phyloP scores from a whole-genome alignment of 129 eudicot species.

The Solidago caesia region DNA sequence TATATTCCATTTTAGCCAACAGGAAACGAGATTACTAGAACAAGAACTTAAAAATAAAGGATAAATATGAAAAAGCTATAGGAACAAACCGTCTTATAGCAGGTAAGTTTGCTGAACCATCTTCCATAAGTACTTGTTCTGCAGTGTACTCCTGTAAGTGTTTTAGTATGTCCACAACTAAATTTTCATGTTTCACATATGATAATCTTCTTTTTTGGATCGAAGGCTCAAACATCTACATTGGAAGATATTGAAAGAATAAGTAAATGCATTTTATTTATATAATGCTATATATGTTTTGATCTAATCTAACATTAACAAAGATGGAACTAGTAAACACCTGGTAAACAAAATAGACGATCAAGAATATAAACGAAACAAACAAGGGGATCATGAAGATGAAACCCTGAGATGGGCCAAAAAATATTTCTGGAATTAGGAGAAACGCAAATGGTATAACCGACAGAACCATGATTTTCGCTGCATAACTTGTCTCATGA shows the following conservation, averaged over 20 bases:
- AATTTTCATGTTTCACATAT: constrained; percentile 64
- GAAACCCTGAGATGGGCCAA: constrained; percentile 30
- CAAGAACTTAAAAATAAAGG: neutral
- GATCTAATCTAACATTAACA: neutral
- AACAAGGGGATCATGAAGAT: constrained; percentile 37
- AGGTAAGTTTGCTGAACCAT: constrained; percentile 52
- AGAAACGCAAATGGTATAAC: constrained; percentile 64
- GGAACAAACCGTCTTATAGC: constrained; percentile 46
- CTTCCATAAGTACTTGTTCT: constrained; percentile 49
- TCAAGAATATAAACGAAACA: constrained; percentile 47
- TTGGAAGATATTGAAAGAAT: neutral
- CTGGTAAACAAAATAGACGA: constrained; percentile 66
- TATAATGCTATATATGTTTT: neutral
- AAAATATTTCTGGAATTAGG: constrained; percentile 44
- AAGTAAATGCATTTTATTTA: neutral
- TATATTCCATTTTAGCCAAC: neutral
- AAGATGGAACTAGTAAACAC: constrained; percentile 32
- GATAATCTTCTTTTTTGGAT: constrained; percentile 58
- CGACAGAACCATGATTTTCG: constrained; percentile 69
- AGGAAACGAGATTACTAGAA: neutral
- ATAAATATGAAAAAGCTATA: neutral
- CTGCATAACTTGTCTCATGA: constrained; percentile 47
- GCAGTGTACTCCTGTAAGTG: constrained; percentile 50
- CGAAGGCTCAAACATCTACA: constrained; percentile 78
- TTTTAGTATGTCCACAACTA: constrained; percentile 57